Evolutionary conservation across 805 yeast species (phyloP).

Genomic region (Dipodascus albidus): DNA sequence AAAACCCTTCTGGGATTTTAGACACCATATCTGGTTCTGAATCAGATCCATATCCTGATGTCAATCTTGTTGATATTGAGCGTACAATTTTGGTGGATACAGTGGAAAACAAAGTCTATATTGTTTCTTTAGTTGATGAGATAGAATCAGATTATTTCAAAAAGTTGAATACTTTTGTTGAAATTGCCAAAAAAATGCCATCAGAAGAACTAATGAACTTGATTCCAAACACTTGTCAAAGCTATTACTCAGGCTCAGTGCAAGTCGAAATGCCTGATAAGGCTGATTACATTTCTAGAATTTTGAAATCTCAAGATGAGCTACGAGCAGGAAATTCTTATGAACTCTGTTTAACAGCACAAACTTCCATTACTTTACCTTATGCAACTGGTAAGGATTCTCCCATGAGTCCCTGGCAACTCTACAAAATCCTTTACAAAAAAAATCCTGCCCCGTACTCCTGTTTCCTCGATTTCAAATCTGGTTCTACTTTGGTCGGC

Average conservation of each 20-base stretch:
- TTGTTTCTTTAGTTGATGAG: conserved; percentile 38
- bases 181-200: conserved; percentile 13
- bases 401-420: conserved; percentile 53
- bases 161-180: conserved; percentile 9
- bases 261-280: conserved; percentile 36
- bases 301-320: conserved; percentile 52
- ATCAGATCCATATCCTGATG: conserved; percentile 37
- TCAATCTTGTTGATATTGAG: conserved; percentile 61
- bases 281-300: conserved; percentile 41
- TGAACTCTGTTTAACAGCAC: conserved; percentile 82
- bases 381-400: neutral
- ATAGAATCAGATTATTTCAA: conserved; percentile 19
- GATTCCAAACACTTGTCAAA: conserved; percentile 21
- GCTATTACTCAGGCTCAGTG: conserved; percentile 15
- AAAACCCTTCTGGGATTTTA: conserved; percentile 14
- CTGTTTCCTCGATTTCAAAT: conserved; percentile 53
- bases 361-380: conserved; percentile 48
- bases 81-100: conserved; percentile 50
- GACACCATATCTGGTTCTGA: conserved; percentile 30
- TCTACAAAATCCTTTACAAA: conserved; percentile 59
- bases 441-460: conserved; percentile 92
- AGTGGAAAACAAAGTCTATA: conserved; percentile 31
- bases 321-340: conserved; percentile 80
- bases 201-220: neutral
- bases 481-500: conserved; percentile 45